phyloP scores from a whole-genome alignment of 306 rosid genomes.

The Quercus mongolica region DNA sequence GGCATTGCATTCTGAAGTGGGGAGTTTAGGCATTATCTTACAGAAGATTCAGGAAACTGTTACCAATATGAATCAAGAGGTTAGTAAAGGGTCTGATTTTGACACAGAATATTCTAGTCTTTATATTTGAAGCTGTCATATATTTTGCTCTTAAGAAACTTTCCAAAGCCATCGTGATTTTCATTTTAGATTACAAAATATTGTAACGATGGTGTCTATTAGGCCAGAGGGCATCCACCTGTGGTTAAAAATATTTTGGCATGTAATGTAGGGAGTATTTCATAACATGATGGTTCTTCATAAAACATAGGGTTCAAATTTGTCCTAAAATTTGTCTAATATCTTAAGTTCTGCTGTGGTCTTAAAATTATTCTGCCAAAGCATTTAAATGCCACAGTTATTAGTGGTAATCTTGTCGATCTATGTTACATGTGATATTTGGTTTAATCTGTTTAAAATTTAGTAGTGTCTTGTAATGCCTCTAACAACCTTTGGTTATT shows the following conservation, averaged over 20 bases:
- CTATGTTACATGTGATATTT: conserved; percentile 6
- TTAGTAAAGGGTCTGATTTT: conserved; percentile 16
- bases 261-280: neutral
- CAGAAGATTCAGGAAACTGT: conserved; percentile 55
- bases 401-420: neutral
- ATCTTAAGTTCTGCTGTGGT: neutral
- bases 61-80: conserved; percentile 61
- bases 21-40: conserved; percentile 46
- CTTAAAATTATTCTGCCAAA: neutral
- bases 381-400: neutral
- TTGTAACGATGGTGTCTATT: neutral
- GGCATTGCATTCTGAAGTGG: conserved; percentile 60
- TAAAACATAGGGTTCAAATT: neutral
- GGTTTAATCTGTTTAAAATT: conserved; percentile 1
- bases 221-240: neutral
- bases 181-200: neutral
- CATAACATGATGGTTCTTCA: neutral
- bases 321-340: neutral
- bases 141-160: neutral
- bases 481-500: neutral
- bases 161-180: neutral
- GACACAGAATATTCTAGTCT: neutral
- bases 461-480: conserved; percentile 4
- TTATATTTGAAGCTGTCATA: neutral
- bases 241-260: neutral